Percentiles rank a stretch among this genome's conserved stretches.
These are phyloP conservation scores for Dictyostelium firmibasis DNA, from an alignment of 78 protist genomes.

Conservation along the genomic window DNA sequence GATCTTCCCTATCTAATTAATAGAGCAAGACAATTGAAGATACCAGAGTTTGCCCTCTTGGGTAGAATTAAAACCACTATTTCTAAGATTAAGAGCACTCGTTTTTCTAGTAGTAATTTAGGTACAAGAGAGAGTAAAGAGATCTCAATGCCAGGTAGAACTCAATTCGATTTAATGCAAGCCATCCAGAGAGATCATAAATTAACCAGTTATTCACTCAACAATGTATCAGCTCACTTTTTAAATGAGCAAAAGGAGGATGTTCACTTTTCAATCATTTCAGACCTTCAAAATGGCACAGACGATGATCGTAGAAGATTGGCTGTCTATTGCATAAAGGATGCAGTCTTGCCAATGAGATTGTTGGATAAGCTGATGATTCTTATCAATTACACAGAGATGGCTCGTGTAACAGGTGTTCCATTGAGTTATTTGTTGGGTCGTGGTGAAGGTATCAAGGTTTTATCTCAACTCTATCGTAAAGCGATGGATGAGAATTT, in stretches of 20 bases:
- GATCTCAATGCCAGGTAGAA: slow-evolving; percentile 79
- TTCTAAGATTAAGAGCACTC: slow-evolving; percentile 68
- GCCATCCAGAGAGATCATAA: slow-evolving; percentile 87
- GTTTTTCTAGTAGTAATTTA: slow-evolving; percentile 87
- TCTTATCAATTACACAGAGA: slow-evolving; percentile 97
- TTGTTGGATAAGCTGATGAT: slow-evolving; percentile 98
- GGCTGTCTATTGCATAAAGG: slow-evolving; percentile 99
- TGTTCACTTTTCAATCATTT: slow-evolving; percentile 98
- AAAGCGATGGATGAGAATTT: slow-evolving; percentile 83
- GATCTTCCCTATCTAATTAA: slow-evolving; percentile 98
- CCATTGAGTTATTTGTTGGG: slow-evolving; percentile 93
- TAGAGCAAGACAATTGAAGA: slow-evolving; percentile 90
- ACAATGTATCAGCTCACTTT: slow-evolving; percentile 96
- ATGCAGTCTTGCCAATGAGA: slow-evolving; percentile 97
- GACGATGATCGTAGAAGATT: slow-evolving; percentile 97
- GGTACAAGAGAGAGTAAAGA: slow-evolving; percentile 97
- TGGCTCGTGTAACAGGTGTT: slow-evolving; percentile 99
- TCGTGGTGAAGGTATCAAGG: slow-evolving; percentile 99
- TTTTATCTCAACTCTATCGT: slow-evolving; percentile 98
- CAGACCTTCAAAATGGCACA: slow-evolving; percentile 95
- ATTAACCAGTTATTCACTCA: slow-evolving; percentile 93
- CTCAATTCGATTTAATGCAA: slow-evolving; percentile 81
- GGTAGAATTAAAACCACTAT: slow-evolving; percentile 63
- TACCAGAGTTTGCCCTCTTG: slow-evolving; percentile 54
- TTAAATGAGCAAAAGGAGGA: slow-evolving; percentile 99